phyloP scores from a whole-genome alignment of 345 rosid genomes.

The Brassica nigra region DNA sequence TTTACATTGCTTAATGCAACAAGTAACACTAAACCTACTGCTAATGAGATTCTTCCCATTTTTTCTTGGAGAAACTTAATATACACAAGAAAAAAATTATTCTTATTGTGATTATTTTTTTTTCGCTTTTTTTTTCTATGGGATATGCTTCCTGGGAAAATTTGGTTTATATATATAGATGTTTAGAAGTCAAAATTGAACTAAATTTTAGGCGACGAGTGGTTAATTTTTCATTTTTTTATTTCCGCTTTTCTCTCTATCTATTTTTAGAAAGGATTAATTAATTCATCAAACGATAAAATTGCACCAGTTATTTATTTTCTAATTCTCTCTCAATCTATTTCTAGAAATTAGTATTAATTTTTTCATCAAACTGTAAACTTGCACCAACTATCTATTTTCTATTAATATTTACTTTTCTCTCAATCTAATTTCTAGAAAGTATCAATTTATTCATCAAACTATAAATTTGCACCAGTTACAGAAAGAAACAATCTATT shows the following conservation, averaged over 20 bases:
- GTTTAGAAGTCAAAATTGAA: neutral
- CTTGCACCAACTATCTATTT: too few relatives aligned
- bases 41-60: slow-evolving; percentile 4
- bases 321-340: too few relatives aligned
- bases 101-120: neutral
- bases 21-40: slow-evolving; percentile 2
- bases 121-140: neutral
- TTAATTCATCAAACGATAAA: neutral
- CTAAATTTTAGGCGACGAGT: neutral
- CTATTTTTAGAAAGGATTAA: neutral
- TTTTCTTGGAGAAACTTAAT: neutral
- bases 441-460: neutral
- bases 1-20: slow-evolving; percentile 1
- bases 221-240: neutral
- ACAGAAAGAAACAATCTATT: neutral
- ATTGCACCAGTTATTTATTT: neutral
- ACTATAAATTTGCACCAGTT: neutral
- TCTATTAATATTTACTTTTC: too few relatives aligned
- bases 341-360: too few relatives aligned
- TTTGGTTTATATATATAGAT: neutral
- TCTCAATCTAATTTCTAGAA: neutral
- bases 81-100: neutral
- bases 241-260: neutral
- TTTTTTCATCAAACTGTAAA: too few relatives aligned
- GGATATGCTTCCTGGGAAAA: neutral